Percentiles rank a stretch among this genome's conserved stretches.
Conservation (phyloP, 306 rosid genomes). For the Elaeagnus macrophylla region DNA sequence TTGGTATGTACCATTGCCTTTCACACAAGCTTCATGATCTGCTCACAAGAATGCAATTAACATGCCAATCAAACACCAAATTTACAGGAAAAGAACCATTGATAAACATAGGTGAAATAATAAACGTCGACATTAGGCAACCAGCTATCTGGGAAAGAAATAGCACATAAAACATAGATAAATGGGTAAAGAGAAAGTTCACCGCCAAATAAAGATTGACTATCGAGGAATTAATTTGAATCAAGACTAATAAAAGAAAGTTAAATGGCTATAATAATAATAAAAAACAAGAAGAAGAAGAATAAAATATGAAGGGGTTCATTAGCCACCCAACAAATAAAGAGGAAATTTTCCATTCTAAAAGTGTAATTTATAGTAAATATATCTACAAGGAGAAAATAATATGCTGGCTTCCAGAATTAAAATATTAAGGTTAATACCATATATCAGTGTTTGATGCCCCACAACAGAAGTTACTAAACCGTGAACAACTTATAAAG, state of each 20-base stretch:
- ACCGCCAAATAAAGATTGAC: too few relatives aligned
- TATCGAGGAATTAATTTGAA: too few relatives aligned
- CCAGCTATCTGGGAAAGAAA: too few relatives aligned
- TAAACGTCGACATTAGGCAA: neutral
- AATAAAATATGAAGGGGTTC: neutral
- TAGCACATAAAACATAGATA: too few relatives aligned
- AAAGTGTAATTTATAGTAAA: too few relatives aligned
- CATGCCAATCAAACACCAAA: slow-evolving; percentile 17
- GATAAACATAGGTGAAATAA: slow-evolving; percentile 1
- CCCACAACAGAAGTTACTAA: neutral
- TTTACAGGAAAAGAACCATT: slow-evolving; percentile 6
- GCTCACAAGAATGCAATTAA: slow-evolving; percentile 26
- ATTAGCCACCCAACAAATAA: neutral
- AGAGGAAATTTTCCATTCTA: neutral
- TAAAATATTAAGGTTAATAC: neutral
- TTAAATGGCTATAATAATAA: neutral
- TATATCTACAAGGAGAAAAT: neutral
- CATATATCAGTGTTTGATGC: neutral
- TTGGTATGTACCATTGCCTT: slow-evolving; percentile 31
- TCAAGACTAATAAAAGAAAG: neutral
- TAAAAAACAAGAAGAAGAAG: neutral
- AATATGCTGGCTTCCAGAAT: neutral
- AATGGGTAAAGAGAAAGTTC: too few relatives aligned
- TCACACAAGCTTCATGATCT: slow-evolving; percentile 76
- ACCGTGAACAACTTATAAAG: slow-evolving; percentile 10